Evolutionary conservation across 1,284 basidiomycete genomes (phyloP).

Genomic region (Takashimella koratensis): DNA sequence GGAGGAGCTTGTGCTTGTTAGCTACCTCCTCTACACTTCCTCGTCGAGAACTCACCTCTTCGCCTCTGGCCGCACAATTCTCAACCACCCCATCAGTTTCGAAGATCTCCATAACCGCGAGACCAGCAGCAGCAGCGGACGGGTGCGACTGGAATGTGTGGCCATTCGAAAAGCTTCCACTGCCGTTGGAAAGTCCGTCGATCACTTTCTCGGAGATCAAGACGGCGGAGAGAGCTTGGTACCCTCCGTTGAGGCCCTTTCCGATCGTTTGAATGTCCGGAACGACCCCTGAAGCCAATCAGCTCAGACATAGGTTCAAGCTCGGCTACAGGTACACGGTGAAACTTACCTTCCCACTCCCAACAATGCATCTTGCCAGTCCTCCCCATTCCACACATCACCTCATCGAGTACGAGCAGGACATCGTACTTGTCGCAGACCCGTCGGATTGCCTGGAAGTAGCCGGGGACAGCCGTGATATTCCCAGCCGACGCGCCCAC

Average conservation of each 20-base stretch:
- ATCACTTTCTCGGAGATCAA: slow-evolving; percentile 69
- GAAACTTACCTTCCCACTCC: slow-evolving; percentile 68
- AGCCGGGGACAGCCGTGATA: slow-evolving; percentile 35
- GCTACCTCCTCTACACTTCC: slow-evolving; percentile 63
- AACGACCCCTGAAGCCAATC: slow-evolving; percentile 12
- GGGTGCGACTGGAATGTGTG: slow-evolving; percentile 83
- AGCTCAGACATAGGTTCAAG: not conserved
- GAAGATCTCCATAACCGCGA: slow-evolving; percentile 73
- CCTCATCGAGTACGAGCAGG: slow-evolving; percentile 80
- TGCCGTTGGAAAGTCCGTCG: slow-evolving; percentile 61
- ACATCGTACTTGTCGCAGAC: slow-evolving; percentile 84
- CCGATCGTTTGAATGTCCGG: slow-evolving; percentile 82
- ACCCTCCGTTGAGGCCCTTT: slow-evolving; percentile 81
- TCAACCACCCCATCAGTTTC: slow-evolving; percentile 51
- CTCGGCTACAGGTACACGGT: too few relatives aligned
- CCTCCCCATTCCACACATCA: slow-evolving; percentile 84
- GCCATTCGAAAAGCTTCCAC: slow-evolving; percentile 63
- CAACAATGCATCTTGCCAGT: slow-evolving; percentile 71
- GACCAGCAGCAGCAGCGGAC: slow-evolving; percentile 66
- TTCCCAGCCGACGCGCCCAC: slow-evolving; percentile 75
- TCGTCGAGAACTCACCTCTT: slow-evolving; percentile 17
- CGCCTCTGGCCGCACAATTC: slow-evolving; percentile 13
- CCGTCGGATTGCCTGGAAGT: slow-evolving; percentile 64
- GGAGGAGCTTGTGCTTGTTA: slow-evolving; percentile 54
- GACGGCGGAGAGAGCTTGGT: slow-evolving; percentile 75